These are phyloP conservation scores for Golubevia pallescens DNA, from an alignment of 1,284 basidiomycete genomes.

Conservation along the genomic window DNA sequence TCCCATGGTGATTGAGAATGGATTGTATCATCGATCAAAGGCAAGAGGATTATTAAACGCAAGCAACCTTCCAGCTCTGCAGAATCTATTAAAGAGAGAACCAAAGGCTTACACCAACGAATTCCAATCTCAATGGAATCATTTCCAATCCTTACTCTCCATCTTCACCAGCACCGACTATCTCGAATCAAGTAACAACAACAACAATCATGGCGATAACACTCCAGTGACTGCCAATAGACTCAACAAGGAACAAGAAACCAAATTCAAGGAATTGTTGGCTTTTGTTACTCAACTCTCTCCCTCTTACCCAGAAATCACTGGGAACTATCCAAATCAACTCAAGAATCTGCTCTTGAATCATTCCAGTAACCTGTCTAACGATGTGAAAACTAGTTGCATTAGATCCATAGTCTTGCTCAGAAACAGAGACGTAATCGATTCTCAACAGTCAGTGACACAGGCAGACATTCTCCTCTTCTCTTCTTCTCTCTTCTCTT, in stretches of 20 bases:
- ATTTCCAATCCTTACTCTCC: conserved; percentile 85
- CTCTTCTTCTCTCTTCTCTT: background rate
- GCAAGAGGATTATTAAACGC: conserved; percentile 58
- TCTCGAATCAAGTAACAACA: conserved; percentile 5
- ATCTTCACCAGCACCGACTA: conserved; percentile 75
- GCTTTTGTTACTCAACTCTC: conserved; percentile 81
- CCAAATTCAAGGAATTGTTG: conserved; percentile 83
- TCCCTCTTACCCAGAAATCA: conserved; percentile 43
- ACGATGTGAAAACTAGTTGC: conserved; percentile 44
- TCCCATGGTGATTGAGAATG: conserved; percentile 46
- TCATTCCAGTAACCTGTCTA: conserved; percentile 49
- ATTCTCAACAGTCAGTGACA: conserved; percentile 84
- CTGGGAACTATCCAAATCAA: conserved; percentile 33
- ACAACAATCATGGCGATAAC: conserved; percentile 8
- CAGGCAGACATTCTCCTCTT: too few relatives aligned
- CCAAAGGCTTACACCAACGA: conserved; percentile 90
- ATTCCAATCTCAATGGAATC: conserved; percentile 97
- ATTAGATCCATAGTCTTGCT: conserved; percentile 72
- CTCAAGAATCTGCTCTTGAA: conserved; percentile 49
- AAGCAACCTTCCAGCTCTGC: conserved; percentile 73
- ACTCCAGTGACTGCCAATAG: conserved; percentile 71
- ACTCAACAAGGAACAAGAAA: conserved; percentile 73
- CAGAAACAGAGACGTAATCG: conserved; percentile 88
- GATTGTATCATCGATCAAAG: conserved; percentile 47
- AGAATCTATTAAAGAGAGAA: conserved; percentile 93